Percentiles rank a stretch among this genome's conserved stretches.
These are phyloP conservation scores for Dryas integrifolia DNA, from an alignment of 331 rosid genomes.

Conservation along the genomic window DNA sequence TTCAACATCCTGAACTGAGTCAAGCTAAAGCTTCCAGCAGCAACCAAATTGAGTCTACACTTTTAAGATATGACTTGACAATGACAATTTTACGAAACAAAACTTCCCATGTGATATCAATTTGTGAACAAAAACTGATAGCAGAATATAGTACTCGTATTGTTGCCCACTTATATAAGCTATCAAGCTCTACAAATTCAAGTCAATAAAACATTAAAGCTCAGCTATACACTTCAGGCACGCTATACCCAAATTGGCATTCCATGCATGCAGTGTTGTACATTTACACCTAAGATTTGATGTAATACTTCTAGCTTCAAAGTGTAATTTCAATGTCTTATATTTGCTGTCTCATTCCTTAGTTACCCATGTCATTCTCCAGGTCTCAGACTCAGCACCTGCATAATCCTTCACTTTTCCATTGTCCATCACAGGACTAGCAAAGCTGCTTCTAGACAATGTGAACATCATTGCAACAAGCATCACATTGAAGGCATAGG, in stretches of 20 bases:
- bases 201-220: too few relatives aligned
- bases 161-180: too few relatives aligned
- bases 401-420: background rate
- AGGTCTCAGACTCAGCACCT: background rate
- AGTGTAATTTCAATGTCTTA: background rate
- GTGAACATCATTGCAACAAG: background rate
- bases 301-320: background rate
- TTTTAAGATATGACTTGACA: background rate
- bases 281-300: background rate
- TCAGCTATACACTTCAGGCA: background rate
- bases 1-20: background rate
- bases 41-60: background rate
- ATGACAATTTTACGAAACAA: background rate
- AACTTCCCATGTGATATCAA: background rate
- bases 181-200: too few relatives aligned
- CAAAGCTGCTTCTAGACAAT: background rate
- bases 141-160: too few relatives aligned
- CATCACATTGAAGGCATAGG: background rate
- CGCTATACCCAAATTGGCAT: background rate
- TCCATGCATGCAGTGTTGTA: background rate
- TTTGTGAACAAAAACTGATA: too few relatives aligned
- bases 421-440: background rate
- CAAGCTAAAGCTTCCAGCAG: background rate
- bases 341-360: background rate
- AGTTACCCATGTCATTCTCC: background rate